Percentiles rank a stretch among this genome's conserved stretches.
These are phyloP conservation scores for Ophiostoma perfectum DNA, from an alignment of 2,329 filamentous ascomycete genomes.

Conservation along the genomic window DNA sequence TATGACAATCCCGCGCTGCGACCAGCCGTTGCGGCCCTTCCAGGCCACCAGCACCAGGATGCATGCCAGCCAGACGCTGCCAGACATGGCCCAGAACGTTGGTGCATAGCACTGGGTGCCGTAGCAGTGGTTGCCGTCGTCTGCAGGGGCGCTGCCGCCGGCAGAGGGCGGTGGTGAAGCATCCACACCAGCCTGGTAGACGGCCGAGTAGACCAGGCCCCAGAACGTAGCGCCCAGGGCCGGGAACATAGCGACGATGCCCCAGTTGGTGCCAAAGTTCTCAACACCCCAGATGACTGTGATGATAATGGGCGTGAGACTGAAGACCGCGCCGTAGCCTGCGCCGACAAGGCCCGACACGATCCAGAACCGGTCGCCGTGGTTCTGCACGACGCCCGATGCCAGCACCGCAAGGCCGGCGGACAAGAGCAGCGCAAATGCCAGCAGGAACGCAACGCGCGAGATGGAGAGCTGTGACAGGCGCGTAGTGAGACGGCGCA, in stretches of 20 bases:
- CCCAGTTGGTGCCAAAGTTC: constrained; percentile 98
- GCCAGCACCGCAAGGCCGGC: constrained; percentile 73
- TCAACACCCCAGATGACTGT: constrained; percentile 98
- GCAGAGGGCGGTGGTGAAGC: constrained; percentile 20
- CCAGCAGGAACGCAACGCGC: constrained; percentile 71
- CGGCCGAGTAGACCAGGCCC: constrained; percentile 79
- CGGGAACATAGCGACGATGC: constrained; percentile 87
- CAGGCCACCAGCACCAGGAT: constrained; percentile 70
- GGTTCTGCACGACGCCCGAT: constrained; percentile 66
- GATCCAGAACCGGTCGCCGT: constrained; percentile 75
- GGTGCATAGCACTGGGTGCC: constrained; percentile 73
- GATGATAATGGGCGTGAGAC: constrained; percentile 82
- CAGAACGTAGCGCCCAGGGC: constrained; percentile 83
- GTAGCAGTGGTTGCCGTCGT: constrained; percentile 64
- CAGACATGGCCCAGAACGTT: constrained; percentile 81
- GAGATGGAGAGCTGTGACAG: constrained; percentile 54
- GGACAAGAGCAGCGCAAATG: constrained; percentile 68
- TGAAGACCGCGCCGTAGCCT: constrained; percentile 90
- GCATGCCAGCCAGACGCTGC: constrained; percentile 73
- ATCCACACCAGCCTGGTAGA: constrained; percentile 64
- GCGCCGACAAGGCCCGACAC: constrained; percentile 80
- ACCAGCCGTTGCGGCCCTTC: constrained; percentile 74
- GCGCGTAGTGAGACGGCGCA: not conserved
- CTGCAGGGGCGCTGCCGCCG: constrained; percentile 32
- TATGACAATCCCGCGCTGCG: constrained; percentile 65